A percentile compares a stretch with the other conserved stretches of the same genome.
Evolutionary conservation across 495 filamentous ascomycete genomes (phyloP).

Genomic region (Lophiostoma macrostomum): DNA sequence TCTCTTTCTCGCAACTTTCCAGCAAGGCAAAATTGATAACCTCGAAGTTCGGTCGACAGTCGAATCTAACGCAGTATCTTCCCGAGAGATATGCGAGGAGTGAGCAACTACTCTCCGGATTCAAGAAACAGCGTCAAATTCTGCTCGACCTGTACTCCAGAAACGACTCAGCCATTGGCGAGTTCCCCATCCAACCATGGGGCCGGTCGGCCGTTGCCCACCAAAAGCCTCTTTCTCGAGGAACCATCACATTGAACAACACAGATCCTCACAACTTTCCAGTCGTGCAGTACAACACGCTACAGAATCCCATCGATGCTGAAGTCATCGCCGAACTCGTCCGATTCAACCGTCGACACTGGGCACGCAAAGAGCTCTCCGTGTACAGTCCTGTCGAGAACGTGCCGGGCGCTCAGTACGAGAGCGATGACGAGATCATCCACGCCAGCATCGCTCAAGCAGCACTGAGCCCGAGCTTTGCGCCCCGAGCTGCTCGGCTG

Average conservation of each 20-base stretch:
- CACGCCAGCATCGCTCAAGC: neutral
- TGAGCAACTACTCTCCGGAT: neutral
- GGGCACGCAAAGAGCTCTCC: neutral
- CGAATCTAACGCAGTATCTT: constrained; percentile 1
- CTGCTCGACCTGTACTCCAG: neutral
- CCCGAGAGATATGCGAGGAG: neutral
- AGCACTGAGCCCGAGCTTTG: neutral
- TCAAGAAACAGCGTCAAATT: constrained; percentile 9
- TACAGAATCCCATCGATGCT: constrained; percentile 22
- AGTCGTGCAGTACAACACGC: constrained; percentile 21
- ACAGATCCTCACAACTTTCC: constrained; percentile 16
- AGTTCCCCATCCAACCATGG: neutral
- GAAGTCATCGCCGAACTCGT: constrained; percentile 5
- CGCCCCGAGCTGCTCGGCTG: constrained; percentile 1
- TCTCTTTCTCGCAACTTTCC: neutral
- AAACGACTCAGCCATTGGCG: neutral
- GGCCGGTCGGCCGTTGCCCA: neutral
- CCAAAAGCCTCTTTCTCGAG: constrained; percentile 15
- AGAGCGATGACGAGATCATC: constrained; percentile 22
- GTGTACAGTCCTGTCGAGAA: constrained; percentile 16
- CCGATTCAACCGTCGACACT: constrained; percentile 2
- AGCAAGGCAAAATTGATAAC: neutral
- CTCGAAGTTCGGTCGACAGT: neutral
- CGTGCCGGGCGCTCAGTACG: constrained; percentile 16
- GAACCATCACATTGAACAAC: constrained; percentile 26